These are phyloP conservation scores for Trichoderma sp. DNA, from an alignment of 2,329 filamentous ascomycete species.

Conservation along the genomic window DNA sequence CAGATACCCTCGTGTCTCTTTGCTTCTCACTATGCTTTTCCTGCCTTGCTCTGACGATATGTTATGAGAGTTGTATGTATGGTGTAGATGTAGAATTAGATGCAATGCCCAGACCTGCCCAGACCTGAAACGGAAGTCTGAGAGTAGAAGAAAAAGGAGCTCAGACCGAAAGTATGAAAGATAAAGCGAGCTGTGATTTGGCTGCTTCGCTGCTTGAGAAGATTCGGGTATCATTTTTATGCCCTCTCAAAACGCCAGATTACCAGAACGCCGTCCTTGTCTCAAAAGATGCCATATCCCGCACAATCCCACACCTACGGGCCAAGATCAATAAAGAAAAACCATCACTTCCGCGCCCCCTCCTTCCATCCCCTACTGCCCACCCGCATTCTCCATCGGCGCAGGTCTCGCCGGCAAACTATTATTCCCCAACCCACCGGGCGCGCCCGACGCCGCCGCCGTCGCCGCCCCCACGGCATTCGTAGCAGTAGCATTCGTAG, in stretches of 20 bases:
- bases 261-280: not conserved
- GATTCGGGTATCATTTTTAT: conserved; percentile 16
- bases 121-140: not conserved
- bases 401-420: conserved; percentile 21
- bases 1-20: conserved; percentile 22
- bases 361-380: not conserved
- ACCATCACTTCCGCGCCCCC: not conserved
- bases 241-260: conserved; percentile 15
- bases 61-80: not conserved
- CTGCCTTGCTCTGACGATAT: not conserved
- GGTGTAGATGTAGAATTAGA: not conserved
- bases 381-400: conserved; percentile 2
- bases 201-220: not conserved
- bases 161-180: not conserved
- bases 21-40: not conserved
- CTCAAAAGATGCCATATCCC: not conserved
- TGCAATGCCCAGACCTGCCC: not conserved
- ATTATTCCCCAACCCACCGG: not conserved
- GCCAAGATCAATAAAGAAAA: not conserved
- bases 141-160: not conserved
- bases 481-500: too few species aligned
- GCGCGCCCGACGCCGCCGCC: not conserved
- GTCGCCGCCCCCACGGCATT: conserved; percentile 6
- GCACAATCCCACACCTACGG: not conserved
- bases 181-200: not conserved